Evolutionary conservation across 805 yeast genomes (phyloP).

Genomic region (Jamesozyma jinghongensis): DNA sequence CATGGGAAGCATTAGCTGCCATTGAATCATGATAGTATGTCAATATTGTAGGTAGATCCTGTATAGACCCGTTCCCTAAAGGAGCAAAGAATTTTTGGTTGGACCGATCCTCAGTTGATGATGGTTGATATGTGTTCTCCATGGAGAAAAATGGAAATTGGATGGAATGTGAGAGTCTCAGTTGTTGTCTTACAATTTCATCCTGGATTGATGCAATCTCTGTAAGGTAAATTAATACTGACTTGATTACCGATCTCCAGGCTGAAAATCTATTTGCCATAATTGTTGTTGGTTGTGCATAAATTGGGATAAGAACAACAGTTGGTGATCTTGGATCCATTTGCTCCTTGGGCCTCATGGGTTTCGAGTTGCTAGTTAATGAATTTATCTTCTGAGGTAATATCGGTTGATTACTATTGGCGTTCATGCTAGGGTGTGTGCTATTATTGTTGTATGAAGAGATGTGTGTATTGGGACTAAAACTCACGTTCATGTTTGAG

Average conservation of each 20-base stretch:
- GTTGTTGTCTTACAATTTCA: slow-evolving; percentile 74
- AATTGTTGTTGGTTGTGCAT: slow-evolving; percentile 74
- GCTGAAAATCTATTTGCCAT: slow-evolving; percentile 74
- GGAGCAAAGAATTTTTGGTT: slow-evolving; percentile 52
- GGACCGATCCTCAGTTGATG: slow-evolving; percentile 14
- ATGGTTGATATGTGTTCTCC: slow-evolving; percentile 23
- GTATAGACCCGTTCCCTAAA: slow-evolving; percentile 68
- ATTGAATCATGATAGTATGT: slow-evolving; percentile 54
- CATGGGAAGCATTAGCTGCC: slow-evolving; percentile 47
- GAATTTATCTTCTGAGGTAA: slow-evolving; percentile 4
- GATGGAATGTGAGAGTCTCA: slow-evolving; percentile 71
- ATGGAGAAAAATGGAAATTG: slow-evolving; percentile 31
- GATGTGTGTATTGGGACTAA: slow-evolving; percentile 1
- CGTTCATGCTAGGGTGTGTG: background rate
- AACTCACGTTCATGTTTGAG: background rate
- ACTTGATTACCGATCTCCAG: slow-evolving; percentile 73
- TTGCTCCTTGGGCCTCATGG: slow-evolving; percentile 5
- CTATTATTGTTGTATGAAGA: background rate
- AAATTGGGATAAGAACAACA: slow-evolving; percentile 42
- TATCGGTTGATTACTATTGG: background rate
- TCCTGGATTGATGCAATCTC: slow-evolving; percentile 81
- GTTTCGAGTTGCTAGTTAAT: background rate
- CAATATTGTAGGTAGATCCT: slow-evolving; percentile 68
- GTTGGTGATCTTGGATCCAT: slow-evolving; percentile 41
- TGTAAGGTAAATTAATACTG: slow-evolving; percentile 61